phyloP scores from a whole-genome alignment of 441 rosid genomes.

The Bruguiera hainesii region DNA sequence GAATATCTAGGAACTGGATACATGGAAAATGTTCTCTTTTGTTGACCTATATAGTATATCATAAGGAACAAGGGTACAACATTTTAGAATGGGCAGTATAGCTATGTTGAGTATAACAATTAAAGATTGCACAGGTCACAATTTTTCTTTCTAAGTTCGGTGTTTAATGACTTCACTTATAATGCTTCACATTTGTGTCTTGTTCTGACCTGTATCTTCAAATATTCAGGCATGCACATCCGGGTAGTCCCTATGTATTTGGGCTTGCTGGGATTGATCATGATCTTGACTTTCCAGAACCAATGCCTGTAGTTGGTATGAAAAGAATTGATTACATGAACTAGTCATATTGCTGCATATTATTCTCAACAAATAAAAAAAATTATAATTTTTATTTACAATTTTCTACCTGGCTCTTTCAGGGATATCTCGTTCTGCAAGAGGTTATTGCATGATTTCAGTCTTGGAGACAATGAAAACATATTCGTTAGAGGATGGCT shows the following conservation, averaged over 20 bases:
- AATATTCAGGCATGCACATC: constrained; percentile 94
- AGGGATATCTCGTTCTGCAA: constrained; percentile 94
- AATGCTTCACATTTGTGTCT: constrained; percentile 14
- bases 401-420: constrained; percentile 15
- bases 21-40: no score
- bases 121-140: no score
- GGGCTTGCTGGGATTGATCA: constrained; percentile 98
- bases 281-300: constrained; percentile 98
- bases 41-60: no score
- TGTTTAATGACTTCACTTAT: neutral
- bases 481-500: constrained; percentile 83
- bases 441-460: constrained; percentile 79
- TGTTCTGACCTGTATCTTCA: constrained; percentile 40
- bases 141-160: neutral
- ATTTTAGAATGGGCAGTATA: no score
- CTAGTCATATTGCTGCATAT: neutral
- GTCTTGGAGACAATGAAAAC: constrained; percentile 98
- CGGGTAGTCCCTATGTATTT: constrained; percentile 98
- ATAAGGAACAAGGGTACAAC: no score
- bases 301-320: constrained; percentile 97
- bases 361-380: neutral
- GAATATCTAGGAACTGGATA: no score
- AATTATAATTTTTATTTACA: neutral
- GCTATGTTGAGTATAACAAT: no score
- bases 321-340: neutral